Percentiles rank a stretch among this genome's conserved stretches.
Conservation (phyloP, 495 filamentous ascomycete genomes). For the Tuber borchii region DNA sequence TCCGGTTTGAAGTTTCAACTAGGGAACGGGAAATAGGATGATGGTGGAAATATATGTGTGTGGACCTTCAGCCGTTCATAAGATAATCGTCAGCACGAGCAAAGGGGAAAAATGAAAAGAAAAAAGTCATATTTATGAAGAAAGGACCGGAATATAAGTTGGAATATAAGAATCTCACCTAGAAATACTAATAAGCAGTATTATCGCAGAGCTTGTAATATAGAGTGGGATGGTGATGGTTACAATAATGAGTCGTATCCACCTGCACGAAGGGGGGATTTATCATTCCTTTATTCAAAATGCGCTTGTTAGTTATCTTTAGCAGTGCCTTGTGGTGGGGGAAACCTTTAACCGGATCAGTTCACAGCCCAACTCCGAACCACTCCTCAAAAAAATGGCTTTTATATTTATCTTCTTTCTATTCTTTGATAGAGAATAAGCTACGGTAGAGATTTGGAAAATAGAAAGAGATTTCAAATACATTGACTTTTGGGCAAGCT, state of each 20-base stretch:
- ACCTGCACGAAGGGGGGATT: neutral
- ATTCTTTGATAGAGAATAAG: too few relatives aligned
- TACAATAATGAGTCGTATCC: neutral
- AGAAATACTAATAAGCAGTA: neutral
- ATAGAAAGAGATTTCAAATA: too few relatives aligned
- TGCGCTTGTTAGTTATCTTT: neutral
- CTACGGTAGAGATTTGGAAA: too few relatives aligned
- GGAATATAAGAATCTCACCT: neutral
- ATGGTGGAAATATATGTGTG: neutral
- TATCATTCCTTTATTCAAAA: neutral
- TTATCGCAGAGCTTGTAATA: neutral
- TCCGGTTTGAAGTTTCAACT: neutral
- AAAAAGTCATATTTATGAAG: neutral
- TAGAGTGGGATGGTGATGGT: neutral
- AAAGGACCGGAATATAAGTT: neutral
- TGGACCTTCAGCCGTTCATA: neutral
- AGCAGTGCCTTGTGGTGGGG: neutral
- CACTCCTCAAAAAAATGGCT: too few relatives aligned
- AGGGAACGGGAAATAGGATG: neutral
- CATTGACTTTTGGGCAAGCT: too few relatives aligned
- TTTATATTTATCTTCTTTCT: too few relatives aligned
- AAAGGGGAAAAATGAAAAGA: neutral
- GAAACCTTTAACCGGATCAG: too few relatives aligned
- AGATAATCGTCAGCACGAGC: neutral
- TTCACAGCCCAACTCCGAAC: too few relatives aligned